Conservation (phyloP, 164 flowering plant species). For the Pachysandra terminalis region DNA sequence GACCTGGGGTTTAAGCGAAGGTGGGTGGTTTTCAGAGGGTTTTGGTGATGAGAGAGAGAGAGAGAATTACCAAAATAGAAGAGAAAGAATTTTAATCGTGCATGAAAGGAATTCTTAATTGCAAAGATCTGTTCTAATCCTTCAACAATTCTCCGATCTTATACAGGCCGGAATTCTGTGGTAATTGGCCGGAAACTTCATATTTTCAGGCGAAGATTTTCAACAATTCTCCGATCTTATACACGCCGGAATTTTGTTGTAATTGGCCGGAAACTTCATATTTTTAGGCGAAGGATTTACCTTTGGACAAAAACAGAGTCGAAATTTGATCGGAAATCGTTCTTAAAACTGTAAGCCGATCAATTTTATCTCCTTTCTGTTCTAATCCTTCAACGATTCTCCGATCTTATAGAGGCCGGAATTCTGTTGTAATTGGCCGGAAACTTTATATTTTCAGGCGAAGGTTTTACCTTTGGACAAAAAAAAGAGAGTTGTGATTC, state of each 20-base stretch:
- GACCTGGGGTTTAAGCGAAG: conserved; percentile 25
- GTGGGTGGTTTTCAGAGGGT: conserved; percentile 23
- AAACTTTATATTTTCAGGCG: background rate
- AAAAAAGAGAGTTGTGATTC: background rate
- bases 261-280: background rate
- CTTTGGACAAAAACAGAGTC: background rate
- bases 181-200: background rate
- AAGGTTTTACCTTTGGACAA: background rate
- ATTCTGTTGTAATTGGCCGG: background rate
- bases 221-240: conserved; percentile 3
- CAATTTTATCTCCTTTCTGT: background rate
- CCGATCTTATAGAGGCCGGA: conserved; percentile 1
- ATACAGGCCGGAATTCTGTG: background rate
- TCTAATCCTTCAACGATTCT: too few species aligned
- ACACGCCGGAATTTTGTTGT: background rate
- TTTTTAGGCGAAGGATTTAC: background rate
- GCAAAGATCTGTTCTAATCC: background rate
- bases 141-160: conserved; percentile 4
- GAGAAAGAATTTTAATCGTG: background rate
- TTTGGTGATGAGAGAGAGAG: conserved; percentile 17
- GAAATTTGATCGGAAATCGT: too few species aligned
- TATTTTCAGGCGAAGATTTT: background rate
- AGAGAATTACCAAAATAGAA: too few species aligned
- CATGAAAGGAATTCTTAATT: background rate
- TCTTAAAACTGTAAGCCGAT: background rate